Percentiles rank a stretch among this genome's conserved stretches.
These are phyloP conservation scores for Glebionis coronaria DNA, from an alignment of 129 eudicot genomes.

Conservation along the genomic window DNA sequence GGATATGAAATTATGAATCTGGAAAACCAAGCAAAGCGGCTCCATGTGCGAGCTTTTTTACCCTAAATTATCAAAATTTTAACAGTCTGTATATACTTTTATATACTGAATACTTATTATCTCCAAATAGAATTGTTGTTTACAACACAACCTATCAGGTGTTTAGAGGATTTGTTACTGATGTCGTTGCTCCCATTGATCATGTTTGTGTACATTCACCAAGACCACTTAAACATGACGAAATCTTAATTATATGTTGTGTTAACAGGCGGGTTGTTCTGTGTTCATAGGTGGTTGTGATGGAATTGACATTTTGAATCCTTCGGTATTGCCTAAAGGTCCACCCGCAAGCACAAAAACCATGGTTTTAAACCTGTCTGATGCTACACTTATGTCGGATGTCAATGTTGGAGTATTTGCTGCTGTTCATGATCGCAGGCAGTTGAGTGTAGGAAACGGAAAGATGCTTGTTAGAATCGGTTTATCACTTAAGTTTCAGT, in stretches of 20 bases:
- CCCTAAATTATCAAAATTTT: neutral
- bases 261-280: too few relatives aligned
- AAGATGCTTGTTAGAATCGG: conserved; percentile 78
- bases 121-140: conserved; percentile 73
- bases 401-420: conserved; percentile 94
- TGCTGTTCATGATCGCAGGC: conserved; percentile 87
- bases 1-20: conserved; percentile 77
- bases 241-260: neutral
- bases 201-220: conserved; percentile 44
- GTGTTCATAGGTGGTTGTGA: conserved; percentile 80
- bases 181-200: conserved; percentile 93
- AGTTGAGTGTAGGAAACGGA: conserved; percentile 72
- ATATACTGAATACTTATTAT: conserved; percentile 4
- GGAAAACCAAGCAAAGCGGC: conserved; percentile 99
- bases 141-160: conserved; percentile 92
- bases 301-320: conserved; percentile 91
- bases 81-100: neutral
- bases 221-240: neutral
- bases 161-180: conserved; percentile 95
- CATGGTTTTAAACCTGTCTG: conserved; percentile 85
- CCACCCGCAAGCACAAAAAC: conserved; percentile 94
- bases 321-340: conserved; percentile 93
- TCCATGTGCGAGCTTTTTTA: conserved; percentile 82
- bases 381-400: conserved; percentile 87
- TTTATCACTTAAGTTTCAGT: conserved; percentile 71